Evolutionary conservation across 768 basidiomycete genomes (phyloP), one percentile per base, ranked within the genome.

Genomic region (Astraeus odoratus): DNA sequence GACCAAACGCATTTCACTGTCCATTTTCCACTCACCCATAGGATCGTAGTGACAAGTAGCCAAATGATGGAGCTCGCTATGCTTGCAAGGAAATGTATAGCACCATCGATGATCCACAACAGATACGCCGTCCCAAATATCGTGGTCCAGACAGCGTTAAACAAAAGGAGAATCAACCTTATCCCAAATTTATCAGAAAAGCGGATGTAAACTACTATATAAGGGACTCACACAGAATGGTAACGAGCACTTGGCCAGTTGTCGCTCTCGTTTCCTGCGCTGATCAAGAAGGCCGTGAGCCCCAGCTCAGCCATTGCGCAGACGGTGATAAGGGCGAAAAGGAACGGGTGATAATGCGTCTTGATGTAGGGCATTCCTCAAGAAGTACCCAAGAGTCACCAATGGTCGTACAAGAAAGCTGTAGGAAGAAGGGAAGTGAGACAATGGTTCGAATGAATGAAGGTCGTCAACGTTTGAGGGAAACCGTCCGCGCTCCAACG

Each of bases 61-160:
- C 86, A 90, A 44, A 81, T 59, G 16, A 86, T 74, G 15, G 86
- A 89, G 51, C 83, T 84, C 19, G 86, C 83, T 34, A 89, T 69
- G 58, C 77, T 81, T n/a, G 85, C 86, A 18, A 89, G 70, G 34
- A 85, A 60, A 58, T 82, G 80, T 37, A 76, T 72, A 4, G 74
- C 76, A 39, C 81, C 80, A 43, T 80, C 78, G 30, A 83, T 63
- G 35, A 82, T 75, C 80, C 83, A 88, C 25, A 86, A 54, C 51
- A 86, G 67, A 56, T 88, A 90, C 26, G 79, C 77, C 10, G 74
- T 68, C 12, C 80, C 74, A 58, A 86, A 88, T 34, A 86, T 52
- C 1, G 76, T 70, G n/a, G 86, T 88, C 86, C 87, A 89, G 30
- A 75, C 72, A 18, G 83, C 71, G 52, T 78, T 77, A 61, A 85